Conservation (phyloP, 306 rosid species). For the Corylus avellana region DNA sequence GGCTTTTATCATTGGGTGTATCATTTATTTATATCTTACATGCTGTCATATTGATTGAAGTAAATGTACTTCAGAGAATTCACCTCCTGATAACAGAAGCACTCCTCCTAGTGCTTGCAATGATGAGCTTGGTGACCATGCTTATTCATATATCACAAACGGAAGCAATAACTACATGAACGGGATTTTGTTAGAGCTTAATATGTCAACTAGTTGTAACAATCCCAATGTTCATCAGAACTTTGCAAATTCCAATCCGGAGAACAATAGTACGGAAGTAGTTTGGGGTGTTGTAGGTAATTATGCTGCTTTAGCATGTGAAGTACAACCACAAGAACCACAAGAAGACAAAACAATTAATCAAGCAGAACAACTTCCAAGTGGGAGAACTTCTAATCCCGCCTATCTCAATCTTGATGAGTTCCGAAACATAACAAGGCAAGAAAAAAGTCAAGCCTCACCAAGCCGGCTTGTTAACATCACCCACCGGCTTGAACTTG, state of each 20-base stretch:
- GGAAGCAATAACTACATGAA: conserved; percentile 32
- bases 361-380: conserved; percentile 23
- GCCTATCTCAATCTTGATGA: conserved; percentile 54
- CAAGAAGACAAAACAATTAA: conserved; percentile 27
- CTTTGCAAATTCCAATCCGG: conserved; percentile 28
- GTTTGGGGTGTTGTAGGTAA: conserved; percentile 50
- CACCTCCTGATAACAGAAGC: conserved; percentile 36
- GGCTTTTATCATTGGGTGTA: neutral
- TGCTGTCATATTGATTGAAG: conserved; percentile 1
- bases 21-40: conserved; percentile 6
- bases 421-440: conserved; percentile 41
- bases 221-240: conserved; percentile 30
- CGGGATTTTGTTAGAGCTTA: conserved; percentile 44
- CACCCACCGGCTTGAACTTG: conserved; percentile 71
- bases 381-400: conserved; percentile 37
- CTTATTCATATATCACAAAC: conserved; percentile 35
- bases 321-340: conserved; percentile 29
- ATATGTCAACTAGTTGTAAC: conserved; percentile 40
- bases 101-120: conserved; percentile 30
- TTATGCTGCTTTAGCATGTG: conserved; percentile 52
- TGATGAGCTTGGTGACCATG: conserved; percentile 24
- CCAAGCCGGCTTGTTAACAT: conserved; percentile 46
- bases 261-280: conserved; percentile 44
- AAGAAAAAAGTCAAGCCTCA: conserved; percentile 35
- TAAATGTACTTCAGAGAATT: conserved; percentile 35